These are phyloP conservation scores for Bjerkandera adusta DNA, from an alignment of 1,284 basidiomycete genomes.

Conservation along the genomic window DNA sequence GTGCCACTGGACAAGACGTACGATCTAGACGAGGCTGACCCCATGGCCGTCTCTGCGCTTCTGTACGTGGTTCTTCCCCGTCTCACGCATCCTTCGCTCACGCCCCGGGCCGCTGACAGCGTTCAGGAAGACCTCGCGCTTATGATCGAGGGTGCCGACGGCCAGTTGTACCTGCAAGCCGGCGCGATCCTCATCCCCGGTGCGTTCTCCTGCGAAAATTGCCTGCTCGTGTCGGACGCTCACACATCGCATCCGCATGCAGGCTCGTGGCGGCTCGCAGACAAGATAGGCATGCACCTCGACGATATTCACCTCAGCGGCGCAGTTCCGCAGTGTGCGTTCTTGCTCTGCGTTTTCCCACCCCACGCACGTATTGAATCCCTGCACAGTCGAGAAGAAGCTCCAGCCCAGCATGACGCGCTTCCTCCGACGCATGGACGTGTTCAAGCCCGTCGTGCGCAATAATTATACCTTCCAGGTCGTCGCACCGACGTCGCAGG, in stretches of 20 bases:
- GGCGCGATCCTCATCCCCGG: conserved; percentile 70
- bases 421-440: conserved; percentile 64
- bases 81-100: background rate
- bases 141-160: conserved; percentile 71
- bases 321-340: conserved; percentile 68
- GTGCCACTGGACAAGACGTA: conserved; percentile 49
- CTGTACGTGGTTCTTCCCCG: conserved; percentile 39
- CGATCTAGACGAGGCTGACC: conserved; percentile 52
- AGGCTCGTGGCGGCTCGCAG: conserved; percentile 78
- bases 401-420: conserved; percentile 63
- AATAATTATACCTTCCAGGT: conserved; percentile 74
- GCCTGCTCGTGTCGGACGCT: background rate
- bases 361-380: background rate
- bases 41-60: conserved; percentile 56
- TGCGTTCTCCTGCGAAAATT: conserved; percentile 22
- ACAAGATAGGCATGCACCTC: conserved; percentile 72
- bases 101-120: conserved; percentile 25
- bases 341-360: background rate
- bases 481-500: conserved; percentile 33
- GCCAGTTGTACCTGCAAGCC: conserved; percentile 71
- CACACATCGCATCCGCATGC: background rate
- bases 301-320: conserved; percentile 73
- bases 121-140: conserved; percentile 75
- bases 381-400: conserved; percentile 54
- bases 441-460: conserved; percentile 69